A percentile compares a stretch with the other conserved stretches of the same genome.
Conservation (phyloP, 306 rosid genomes). For the Pterocarpus santalinus region DNA sequence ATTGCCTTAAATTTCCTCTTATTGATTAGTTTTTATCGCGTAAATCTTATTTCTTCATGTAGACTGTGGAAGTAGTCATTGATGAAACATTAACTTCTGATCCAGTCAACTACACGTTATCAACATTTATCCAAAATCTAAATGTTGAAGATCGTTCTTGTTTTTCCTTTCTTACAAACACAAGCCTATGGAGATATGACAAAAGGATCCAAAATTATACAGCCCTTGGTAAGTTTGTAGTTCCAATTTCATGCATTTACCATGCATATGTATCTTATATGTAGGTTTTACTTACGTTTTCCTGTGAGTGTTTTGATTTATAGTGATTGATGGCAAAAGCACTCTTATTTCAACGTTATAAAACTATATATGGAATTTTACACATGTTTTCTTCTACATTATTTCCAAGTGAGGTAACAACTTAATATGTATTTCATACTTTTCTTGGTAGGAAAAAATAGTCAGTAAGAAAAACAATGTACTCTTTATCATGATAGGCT, state of each 20-base stretch:
- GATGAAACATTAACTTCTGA: slow-evolving; percentile 77
- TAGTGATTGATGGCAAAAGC: no score
- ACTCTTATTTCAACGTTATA: background rate
- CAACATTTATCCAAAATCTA: slow-evolving; percentile 74
- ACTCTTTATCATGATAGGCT: background rate
- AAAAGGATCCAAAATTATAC: slow-evolving; percentile 63
- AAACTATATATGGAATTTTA: background rate
- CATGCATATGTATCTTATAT: slow-evolving; percentile 3
- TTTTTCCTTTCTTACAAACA: slow-evolving; percentile 78
- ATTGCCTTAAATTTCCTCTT: slow-evolving; percentile 7
- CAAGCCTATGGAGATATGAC: slow-evolving; percentile 91
- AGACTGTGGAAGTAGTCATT: slow-evolving; percentile 90
- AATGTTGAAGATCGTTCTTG: slow-evolving; percentile 87
- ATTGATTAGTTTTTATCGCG: background rate
- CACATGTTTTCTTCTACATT: slow-evolving; percentile 3
- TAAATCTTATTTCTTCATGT: slow-evolving; percentile 45
- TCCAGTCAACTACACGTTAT: slow-evolving; percentile 63
- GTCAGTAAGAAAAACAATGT: background rate
- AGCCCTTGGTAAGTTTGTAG: slow-evolving; percentile 63
- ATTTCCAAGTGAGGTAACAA: background rate
- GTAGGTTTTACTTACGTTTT: background rate
- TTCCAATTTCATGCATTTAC: slow-evolving; percentile 9
- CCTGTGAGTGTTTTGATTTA: no score
- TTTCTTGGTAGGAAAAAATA: background rate
- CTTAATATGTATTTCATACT: background rate